Percentiles rank a stretch among this genome's conserved stretches.
These are phyloP conservation scores for Dioszegia hungarica DNA, from an alignment of 768 basidiomycete genomes.

Conservation along the genomic window DNA sequence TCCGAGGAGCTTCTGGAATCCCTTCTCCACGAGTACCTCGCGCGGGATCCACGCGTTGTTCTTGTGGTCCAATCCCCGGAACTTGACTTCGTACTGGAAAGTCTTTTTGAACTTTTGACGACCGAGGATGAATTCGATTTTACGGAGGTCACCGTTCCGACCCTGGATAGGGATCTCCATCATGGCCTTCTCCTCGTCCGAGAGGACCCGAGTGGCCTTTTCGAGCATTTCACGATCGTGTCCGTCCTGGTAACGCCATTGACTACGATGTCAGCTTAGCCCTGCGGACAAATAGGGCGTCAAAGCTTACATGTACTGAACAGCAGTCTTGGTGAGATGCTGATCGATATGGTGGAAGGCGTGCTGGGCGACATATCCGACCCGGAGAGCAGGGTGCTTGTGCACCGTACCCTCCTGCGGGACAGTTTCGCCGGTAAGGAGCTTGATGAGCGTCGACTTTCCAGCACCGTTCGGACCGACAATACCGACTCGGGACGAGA, in stretches of 20 bases:
- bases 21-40: slow-evolving; percentile 76
- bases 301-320: slow-evolving; percentile 68
- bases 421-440: slow-evolving; percentile 84
- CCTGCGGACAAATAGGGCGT: no score
- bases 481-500: slow-evolving; percentile 90
- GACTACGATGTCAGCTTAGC: slow-evolving; percentile 46
- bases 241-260: slow-evolving; percentile 98
- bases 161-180: slow-evolving; percentile 85
- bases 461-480: slow-evolving; percentile 92
- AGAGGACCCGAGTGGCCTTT: slow-evolving; percentile 83
- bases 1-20: slow-evolving; percentile 81
- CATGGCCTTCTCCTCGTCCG: slow-evolving; percentile 72
- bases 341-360: slow-evolving; percentile 83
- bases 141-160: slow-evolving; percentile 81
- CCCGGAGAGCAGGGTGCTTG: slow-evolving; percentile 88
- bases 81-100: slow-evolving; percentile 76
- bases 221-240: slow-evolving; percentile 92
- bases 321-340: slow-evolving; percentile 93
- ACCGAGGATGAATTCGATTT: slow-evolving; percentile 80
- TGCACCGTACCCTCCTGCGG: slow-evolving; percentile 89
- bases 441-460: slow-evolving; percentile 91
- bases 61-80: slow-evolving; percentile 50
- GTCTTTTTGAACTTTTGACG: slow-evolving; percentile 96
- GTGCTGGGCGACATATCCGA: slow-evolving; percentile 96
- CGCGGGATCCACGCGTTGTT: slow-evolving; percentile 89